Base-by-base conservation (phyloP, 2,329 filamentous ascomycete genomes). In the Aspergillus aculeatus region DNA sequence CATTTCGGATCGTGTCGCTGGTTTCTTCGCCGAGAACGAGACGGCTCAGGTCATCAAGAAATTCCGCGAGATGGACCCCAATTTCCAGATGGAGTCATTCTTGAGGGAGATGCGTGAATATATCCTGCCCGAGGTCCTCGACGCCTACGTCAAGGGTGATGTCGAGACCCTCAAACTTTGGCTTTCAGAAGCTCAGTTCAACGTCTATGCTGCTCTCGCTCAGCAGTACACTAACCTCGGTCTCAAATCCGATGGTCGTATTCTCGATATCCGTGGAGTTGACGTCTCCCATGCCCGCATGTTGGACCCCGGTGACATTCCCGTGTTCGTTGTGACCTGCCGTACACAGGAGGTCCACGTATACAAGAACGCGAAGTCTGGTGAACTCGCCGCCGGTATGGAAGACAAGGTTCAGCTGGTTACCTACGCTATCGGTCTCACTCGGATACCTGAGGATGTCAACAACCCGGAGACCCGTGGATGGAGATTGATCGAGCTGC, bases 11-110 rank as follows among this genome's bases (percentile, higher is more conserved):
- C 87, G 90, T 59, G 87, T 99, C 44, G 92, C 90, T 50, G 92
- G 95, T 29, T 99, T 97, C 81, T 99, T 99, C 67, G 95, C 95
- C 63, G 95, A 99, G 77, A 99, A 98, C 76, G 95, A 99, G 81
- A 97, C 92, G 0, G 95, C 95, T 31, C 89, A 89, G 84, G 95
- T 99, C 38, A 96, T 98, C 81, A 98, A 97, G 82, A 96, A 94
- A 77, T 96, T 99, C 83, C 89, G 94, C 50, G 86, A 93, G 69
- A 97, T 98, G 86, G 95, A 99, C 69, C 94, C 95, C 5, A 85
- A 84, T 66, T 99, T 99, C 83, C 92, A 97, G 74, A 85, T 96
- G 68, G 95, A 99, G 77, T 90, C 92, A 0, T 99, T 98, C 82
- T 80, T 98, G 54, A 89, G 91, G 66, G 95, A 99, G 71, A 90